Evolutionary conservation across 225 moss, liverwort and hornwort species (phyloP), one percentile per base, ranked within the genome.

Genomic region (Rhytidiadelphus loreus): DNA sequence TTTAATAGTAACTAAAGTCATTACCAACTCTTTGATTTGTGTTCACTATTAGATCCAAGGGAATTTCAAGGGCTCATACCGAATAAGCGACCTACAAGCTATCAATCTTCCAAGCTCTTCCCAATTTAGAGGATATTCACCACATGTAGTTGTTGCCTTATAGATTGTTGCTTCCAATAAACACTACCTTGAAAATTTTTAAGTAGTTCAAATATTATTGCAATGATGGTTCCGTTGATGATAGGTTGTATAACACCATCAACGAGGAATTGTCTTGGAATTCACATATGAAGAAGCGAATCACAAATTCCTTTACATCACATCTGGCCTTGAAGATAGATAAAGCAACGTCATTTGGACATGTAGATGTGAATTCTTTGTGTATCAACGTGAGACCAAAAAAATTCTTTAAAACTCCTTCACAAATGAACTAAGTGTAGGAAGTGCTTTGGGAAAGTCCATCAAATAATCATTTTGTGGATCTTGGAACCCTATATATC

Each of bases 221-320:
- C 1, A 2, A 50, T 11, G 7, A 46, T 50, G 75, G 2, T 12
- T 74, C 1, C 0, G 0, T 74, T 20, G 1, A 48, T 48, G 48
- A 48, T 32, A 75, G 30, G 21, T 50, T 33, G 21, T 4, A 32
- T 19, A 30, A 73, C 12, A 2, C 20, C 32, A 50, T 48, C 32
- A 74, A 1, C 8, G 4, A 48, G 3, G 20, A 2, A 50, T 75
- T 46, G 44, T 50, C 21, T 33, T 50, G 3, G 12, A 73, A 32
- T 75, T 75, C 12, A 32, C 5, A 50, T 74, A 19, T 7, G 11
- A 30, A 30, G 3, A 74, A 30, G 7, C 0, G 32, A 50, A 75
- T 50, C 11, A 46, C 23, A 50, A 75, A 50, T 48, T 75, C 7
- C 2, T 21, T 32, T 7, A 50, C 20, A 75, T 50, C 21, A 50